Evolutionary conservation across 208 protist genomes (phyloP).

Genomic region (Zelonia costaricensis): DNA sequence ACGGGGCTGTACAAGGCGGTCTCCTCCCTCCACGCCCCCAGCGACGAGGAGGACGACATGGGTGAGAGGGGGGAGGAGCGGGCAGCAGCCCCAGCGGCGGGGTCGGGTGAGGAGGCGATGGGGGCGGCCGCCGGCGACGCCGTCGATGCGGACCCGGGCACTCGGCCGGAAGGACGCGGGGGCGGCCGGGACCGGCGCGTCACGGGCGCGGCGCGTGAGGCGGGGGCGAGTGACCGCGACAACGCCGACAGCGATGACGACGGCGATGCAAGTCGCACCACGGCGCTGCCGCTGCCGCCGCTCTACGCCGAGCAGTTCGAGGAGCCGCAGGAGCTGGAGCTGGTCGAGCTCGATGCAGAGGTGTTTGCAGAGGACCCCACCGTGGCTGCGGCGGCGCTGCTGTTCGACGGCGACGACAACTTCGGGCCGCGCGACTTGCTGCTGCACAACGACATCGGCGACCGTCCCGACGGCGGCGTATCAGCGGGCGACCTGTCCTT

Average conservation of each 20-base stretch:
- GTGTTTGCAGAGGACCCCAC: constrained; percentile 18
- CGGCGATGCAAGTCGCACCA: constrained; percentile 6
- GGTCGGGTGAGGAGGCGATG: background rate
- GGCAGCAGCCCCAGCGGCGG: constrained; percentile 7
- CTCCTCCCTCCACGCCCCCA: constrained; percentile 14
- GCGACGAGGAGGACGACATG: constrained; percentile 17
- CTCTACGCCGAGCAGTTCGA: constrained; percentile 63
- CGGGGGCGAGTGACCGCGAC: background rate
- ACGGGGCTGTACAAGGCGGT: constrained; percentile 42
- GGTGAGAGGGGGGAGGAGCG: constrained; percentile 7
- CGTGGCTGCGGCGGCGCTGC: constrained; percentile 16
- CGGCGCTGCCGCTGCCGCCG: constrained; percentile 20
- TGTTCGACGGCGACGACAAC: constrained; percentile 31
- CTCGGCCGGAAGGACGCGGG: no score
- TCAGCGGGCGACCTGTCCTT: background rate
- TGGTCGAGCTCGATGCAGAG: constrained; percentile 14
- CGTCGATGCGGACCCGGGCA: no score
- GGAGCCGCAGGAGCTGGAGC: constrained; percentile 35
- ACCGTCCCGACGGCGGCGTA: constrained; percentile 15
- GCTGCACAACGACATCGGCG: constrained; percentile 1
- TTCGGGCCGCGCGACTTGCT: constrained; percentile 14
- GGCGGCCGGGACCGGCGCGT: no score
- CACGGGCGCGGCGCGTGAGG: no score
- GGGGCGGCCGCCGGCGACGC: background rate
- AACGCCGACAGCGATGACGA: background rate